Evolutionary conservation across 805 yeast species (phyloP).

Genomic region (Sungouiella blattae): DNA sequence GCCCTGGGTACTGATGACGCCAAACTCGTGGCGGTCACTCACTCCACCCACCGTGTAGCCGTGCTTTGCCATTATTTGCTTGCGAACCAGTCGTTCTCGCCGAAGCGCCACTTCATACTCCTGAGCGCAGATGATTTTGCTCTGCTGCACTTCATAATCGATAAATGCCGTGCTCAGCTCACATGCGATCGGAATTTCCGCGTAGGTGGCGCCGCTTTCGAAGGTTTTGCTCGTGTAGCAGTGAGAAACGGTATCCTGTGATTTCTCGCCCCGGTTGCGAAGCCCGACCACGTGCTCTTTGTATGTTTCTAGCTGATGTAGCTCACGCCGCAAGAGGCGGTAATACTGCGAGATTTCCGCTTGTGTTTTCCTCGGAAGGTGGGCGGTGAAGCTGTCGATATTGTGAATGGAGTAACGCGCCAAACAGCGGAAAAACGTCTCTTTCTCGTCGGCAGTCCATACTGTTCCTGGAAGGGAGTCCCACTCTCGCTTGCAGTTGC

Average conservation of each 20-base stretch:
- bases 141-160: constrained; percentile 42
- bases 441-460: constrained; percentile 52
- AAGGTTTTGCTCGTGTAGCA: constrained; percentile 8
- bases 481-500: no score
- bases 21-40: background rate
- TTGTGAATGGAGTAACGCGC: constrained; percentile 48
- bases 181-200: constrained; percentile 48
- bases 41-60: background rate
- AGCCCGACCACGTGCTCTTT: background rate
- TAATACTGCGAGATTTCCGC: constrained; percentile 47
- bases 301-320: constrained; percentile 20
- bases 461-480: constrained; percentile 24
- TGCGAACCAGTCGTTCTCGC: constrained; percentile 2
- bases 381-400: constrained; percentile 35
- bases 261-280: constrained; percentile 1
- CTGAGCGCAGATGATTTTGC: constrained; percentile 18
- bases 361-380: constrained; percentile 40
- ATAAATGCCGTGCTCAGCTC: constrained; percentile 48
- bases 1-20: background rate
- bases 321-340: constrained; percentile 28
- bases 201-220: constrained; percentile 28
- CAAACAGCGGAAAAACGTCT: constrained; percentile 46
- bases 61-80: background rate
- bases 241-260: constrained; percentile 4
- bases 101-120: constrained; percentile 12